Evolutionary conservation across 176 grass and related monocot species (phyloP).

Genomic region (Poa annua): DNA sequence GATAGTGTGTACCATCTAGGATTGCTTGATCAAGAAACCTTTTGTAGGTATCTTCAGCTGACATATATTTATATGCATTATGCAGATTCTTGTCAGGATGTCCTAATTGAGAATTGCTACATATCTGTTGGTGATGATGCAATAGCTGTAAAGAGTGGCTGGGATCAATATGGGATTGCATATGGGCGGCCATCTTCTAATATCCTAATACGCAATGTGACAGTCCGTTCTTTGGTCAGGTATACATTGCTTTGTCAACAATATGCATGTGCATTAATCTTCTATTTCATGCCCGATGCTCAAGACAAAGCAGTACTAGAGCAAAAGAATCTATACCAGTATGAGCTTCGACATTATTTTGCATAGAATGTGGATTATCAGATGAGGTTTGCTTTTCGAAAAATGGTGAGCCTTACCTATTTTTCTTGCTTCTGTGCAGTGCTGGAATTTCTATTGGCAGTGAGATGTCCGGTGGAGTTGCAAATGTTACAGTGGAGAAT

Average conservation of each 20-base stretch:
- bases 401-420: conserved; percentile 16
- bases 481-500: conserved; percentile 77
- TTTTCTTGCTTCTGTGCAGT: conserved; percentile 48
- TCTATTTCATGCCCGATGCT: conserved; percentile 22
- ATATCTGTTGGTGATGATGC: conserved; percentile 95
- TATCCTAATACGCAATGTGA: conserved; percentile 80
- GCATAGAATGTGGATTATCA: conserved; percentile 30
- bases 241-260: conserved; percentile 38
- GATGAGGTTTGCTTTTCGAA: neutral
- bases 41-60: conserved; percentile 14
- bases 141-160: conserved; percentile 92
- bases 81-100: conserved; percentile 88
- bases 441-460: conserved; percentile 96
- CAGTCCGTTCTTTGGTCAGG: conserved; percentile 78
- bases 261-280: neutral
- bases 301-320: conserved; percentile 14
- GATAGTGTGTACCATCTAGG: neutral
- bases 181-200: conserved; percentile 82
- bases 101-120: conserved; percentile 98
- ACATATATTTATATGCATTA: neutral
- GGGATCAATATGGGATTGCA: conserved; percentile 95
- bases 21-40: neutral
- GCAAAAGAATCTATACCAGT: neutral
- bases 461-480: conserved; percentile 94
- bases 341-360: neutral